Evolutionary conservation across 805 yeast genomes (phyloP), one percentile per base, ranked within the genome.

Genomic region (Candida koratica): DNA sequence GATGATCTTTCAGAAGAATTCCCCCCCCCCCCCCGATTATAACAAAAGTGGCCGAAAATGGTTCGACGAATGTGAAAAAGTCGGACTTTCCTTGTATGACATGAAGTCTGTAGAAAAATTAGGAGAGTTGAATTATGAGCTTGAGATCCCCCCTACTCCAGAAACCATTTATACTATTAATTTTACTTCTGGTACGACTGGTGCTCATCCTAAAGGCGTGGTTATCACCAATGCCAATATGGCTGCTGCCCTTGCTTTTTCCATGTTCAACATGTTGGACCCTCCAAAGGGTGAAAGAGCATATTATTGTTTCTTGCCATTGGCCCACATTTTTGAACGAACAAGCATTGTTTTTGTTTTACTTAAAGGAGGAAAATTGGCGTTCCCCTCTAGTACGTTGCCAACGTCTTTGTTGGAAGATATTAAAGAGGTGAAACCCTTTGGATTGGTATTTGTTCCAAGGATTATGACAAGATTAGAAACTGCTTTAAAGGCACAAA

Each of bases 111-210:
- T 46, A 47, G 67, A 49, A 47, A 52, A 20, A 42, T 64, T 42
- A 47, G 75, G 54, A 40, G 34, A 49, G 55, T 34, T 43, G 6
- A 43, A 33, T 59, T 69, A 27, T 49, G 55, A 41, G 49, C 55
- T 26, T 2, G 53, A 49, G 25, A 39, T 53, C 17, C 74, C 75
- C 9, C 83, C 86, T 16, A 60, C 55, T 1, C 73, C 79, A 1
- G 69, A 73, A 11, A 52, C 60, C 17, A 36, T 52, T 20, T 77
- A 75, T 53, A 79, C 88, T 12, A 73, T 82, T 32, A 75, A 81
- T 6, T 81, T 81, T 53, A 82, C 89, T 2, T 78, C 85, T 0
- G 89, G 89, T 20, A 81, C 89, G 2, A 81, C 88, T 1, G 87
- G 87, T 12, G 57, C 70, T 12, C 44, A 45, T 23, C 89, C 89